Conservation (phyloP, 2,329 filamentous ascomycete species). For the Furcasterigmium sp. region DNA sequence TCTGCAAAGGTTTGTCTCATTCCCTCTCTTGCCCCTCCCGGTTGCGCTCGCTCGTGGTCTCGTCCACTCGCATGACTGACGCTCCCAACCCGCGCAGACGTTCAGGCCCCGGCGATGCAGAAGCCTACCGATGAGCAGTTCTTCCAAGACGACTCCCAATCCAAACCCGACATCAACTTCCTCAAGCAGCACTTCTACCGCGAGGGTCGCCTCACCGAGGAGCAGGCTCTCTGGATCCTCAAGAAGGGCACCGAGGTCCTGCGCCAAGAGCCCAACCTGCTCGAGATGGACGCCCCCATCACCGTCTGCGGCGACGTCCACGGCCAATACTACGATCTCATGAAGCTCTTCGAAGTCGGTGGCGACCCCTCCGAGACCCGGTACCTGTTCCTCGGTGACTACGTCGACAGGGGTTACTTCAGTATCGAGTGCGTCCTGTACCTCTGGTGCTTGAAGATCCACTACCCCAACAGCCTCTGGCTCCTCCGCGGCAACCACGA, state of each 20-base stretch:
- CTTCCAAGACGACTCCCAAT: conserved; percentile 77
- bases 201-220: conserved; percentile 92
- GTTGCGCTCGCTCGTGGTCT: conserved; percentile 4
- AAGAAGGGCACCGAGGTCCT: conserved; percentile 81
- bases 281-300: conserved; percentile 99
- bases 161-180: conserved; percentile 89
- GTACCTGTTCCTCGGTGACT: conserved; percentile 96
- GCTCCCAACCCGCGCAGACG: conserved; percentile 55
- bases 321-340: conserved; percentile 97
- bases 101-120: conserved; percentile 92
- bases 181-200: conserved; percentile 98
- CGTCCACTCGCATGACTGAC: conserved; percentile 15
- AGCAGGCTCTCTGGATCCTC: conserved; percentile 96
- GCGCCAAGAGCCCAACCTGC: conserved; percentile 83
- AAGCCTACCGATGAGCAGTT: conserved; percentile 93
- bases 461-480: conserved; percentile 97
- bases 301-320: conserved; percentile 98
- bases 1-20: conserved; percentile 90
- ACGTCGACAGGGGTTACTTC: conserved; percentile 97
- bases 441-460: conserved; percentile 97
- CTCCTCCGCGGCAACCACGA: conserved; percentile 96
- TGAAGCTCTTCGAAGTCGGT: conserved; percentile 99
- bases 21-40: no score
- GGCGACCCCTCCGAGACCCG: conserved; percentile 94
- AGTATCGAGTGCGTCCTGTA: conserved; percentile 99